Evolutionary conservation across 2,329 filamentous ascomycete species (phyloP), one percentile per base, ranked within the genome.

Genomic region (Escovopsis sp.): DNA sequence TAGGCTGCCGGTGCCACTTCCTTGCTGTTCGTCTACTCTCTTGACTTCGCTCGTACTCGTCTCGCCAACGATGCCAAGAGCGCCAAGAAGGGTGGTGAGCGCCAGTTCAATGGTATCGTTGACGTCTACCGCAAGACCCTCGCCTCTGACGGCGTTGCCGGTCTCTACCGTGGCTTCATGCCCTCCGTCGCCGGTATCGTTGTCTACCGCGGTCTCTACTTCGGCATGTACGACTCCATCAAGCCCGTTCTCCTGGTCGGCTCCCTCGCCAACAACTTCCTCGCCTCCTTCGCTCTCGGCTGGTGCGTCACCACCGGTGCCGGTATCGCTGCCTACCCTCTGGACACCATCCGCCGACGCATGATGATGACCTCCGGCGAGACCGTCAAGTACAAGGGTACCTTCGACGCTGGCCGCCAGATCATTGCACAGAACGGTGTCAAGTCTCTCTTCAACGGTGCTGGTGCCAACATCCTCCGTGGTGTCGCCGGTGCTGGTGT

Each of bases 141-240:
- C 57, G 88, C 90, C 55, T 83, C 85, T 57, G 90, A 98, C 66
- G 90, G 90, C 92, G 75, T 98, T 71, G 82, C 79, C 61, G 90
- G 90, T 92, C 87, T 98, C 61, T 98, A 98, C 85, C 90, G 90
- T 93, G 90, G 90, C 76, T 98, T 98, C 83, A 86, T 87, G 76
- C 90, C 92, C 65, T 98, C 90, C 60, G 90, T 98, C 60, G 76
- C 82, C 67, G 90, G 90, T 81, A 98, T 98, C 68, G 68, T 98
- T 58, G 90, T 98, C 72, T 98, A 98, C 85, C 90, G 90, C 85
- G 90, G 90, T 94, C 86, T 98, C 57, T 98, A 98, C 87, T 98
- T 98, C 82, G 90, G 90, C 65, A 82, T 98, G 82, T 98, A 98
- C 86, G 90, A 98, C 74, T 98, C 90, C 55, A 79, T 98, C 77